Base-by-base conservation (phyloP, 2,329 filamentous ascomycete species). In the Dactylellina drechsleri region DNA sequence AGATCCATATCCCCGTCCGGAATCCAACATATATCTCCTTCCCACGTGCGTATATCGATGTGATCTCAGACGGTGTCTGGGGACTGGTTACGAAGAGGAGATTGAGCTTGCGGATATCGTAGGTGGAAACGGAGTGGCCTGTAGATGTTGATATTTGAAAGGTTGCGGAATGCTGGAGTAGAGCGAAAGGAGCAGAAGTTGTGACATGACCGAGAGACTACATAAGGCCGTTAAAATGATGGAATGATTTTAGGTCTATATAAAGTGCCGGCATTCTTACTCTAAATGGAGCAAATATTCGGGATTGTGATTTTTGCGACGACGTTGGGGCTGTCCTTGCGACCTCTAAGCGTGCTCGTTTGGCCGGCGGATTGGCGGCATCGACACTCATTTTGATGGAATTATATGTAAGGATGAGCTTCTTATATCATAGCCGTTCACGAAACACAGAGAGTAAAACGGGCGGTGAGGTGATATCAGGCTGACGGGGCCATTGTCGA, bases 121-220 rank as follows among this genome's bases (percentile, higher is more conserved):
- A 99, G 0, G 95, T 99, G 83, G 99, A 95, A 54, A 99, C 86
- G 72, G 90, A 92, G 79, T 90, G 88, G 77, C 94, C 95, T 76
- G 96, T 91, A 0, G 92, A 98, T 31, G 95, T 99, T 40, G 95
- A 98, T 82, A 99, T 92, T 82, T 99, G 95, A 81, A 97, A 99
- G 2, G 93, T 96, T 0, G 92, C 94, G 70, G 95, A 95, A 15
- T 97, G 85, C 0, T 94, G 91, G 36, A 96, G 87, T 4, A 91
- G 91, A 1, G 94, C 93, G 81, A 99, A 98, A 0, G 95, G 94
- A 0, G 86, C 83, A 1, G 94, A 97, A 0, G 95, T 92, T 4
- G 95, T 97, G 1, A 99, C 92, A 36, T 99, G 86, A 15, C 95
- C 95, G 77, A 99, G 87, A 54, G 94, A 97, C 92, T 97, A 81